Percentiles rank a stretch among this genome's conserved stretches.
phyloP scores from a whole-genome alignment of 78 protist genomes.

The Dictyostelium discoideum region dicty_2.7 NC_007088.5:6076501-6077000 shows the following conservation, averaged over 20 bases:
- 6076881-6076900: neutral
- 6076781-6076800: conserved; percentile 24
- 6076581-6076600: neutral
- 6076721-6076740: conserved; percentile 7
- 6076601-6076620: neutral
- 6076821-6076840: neutral
- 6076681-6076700: conserved; percentile 20
- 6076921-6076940: neutral
- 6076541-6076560: neutral
- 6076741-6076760: conserved; percentile 19
- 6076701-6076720: conserved; percentile 28
- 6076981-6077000: neutral
- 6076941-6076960: neutral
- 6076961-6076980: neutral
- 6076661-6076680: conserved; percentile 26
- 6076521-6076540: neutral
- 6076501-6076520: conserved; percentile 14
- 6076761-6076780: neutral
- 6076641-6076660: conserved; percentile 20
- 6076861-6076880: conserved; percentile 41
- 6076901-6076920: conserved; percentile 16
- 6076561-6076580: neutral
- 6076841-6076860: conserved; percentile 8
- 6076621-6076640: neutral
- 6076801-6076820: conserved; percentile 31